Evolutionary conservation across 2,329 filamentous ascomycete species (phyloP).

Genomic region (Juglanconis juglandina): DNA sequence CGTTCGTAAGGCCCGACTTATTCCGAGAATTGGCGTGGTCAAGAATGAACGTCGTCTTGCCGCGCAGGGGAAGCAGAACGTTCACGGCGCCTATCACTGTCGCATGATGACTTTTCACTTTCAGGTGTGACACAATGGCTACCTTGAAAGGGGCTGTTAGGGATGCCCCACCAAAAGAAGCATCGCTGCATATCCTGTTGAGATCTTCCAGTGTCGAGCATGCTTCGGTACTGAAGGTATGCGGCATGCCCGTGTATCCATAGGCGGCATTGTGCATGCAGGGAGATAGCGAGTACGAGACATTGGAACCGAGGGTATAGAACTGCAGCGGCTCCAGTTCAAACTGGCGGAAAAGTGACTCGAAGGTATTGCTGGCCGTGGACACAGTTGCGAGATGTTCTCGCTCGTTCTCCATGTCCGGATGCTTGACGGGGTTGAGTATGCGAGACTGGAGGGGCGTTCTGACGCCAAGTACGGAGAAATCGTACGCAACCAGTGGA

Average conservation of each 20-base stretch:
- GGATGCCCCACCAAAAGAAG: slow-evolving; percentile 62
- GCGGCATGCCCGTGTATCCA: slow-evolving; percentile 62
- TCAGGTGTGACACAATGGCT: slow-evolving; percentile 60
- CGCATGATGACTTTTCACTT: slow-evolving; percentile 65
- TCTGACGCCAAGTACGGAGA: slow-evolving; percentile 40
- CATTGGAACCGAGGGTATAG: slow-evolving; percentile 65
- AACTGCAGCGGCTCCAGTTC: slow-evolving; percentile 64
- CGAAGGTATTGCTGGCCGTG: slow-evolving; percentile 55
- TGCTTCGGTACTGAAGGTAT: slow-evolving; percentile 59
- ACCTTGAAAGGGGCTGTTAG: slow-evolving; percentile 70
- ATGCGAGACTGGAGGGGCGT: slow-evolving; percentile 42
- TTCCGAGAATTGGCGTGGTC: slow-evolving; percentile 58
- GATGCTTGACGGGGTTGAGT: slow-evolving; percentile 51
- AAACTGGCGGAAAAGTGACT: slow-evolving; percentile 58
- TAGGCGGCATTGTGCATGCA: slow-evolving; percentile 71
- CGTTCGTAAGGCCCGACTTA: slow-evolving; percentile 56
- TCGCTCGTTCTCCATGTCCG: slow-evolving; percentile 37
- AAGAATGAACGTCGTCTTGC: slow-evolving; percentile 44
- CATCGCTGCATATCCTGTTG: slow-evolving; percentile 53
- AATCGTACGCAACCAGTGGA: slow-evolving; percentile 47
- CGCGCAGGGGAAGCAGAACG: slow-evolving; percentile 64
- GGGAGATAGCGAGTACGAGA: slow-evolving; percentile 68
- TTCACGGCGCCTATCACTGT: slow-evolving; percentile 71
- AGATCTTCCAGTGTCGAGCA: slow-evolving; percentile 60
- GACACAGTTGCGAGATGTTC: slow-evolving; percentile 45